Conservation (phyloP, 805 yeast species). For the Saccharomyces kudriavzevii region DNA sequence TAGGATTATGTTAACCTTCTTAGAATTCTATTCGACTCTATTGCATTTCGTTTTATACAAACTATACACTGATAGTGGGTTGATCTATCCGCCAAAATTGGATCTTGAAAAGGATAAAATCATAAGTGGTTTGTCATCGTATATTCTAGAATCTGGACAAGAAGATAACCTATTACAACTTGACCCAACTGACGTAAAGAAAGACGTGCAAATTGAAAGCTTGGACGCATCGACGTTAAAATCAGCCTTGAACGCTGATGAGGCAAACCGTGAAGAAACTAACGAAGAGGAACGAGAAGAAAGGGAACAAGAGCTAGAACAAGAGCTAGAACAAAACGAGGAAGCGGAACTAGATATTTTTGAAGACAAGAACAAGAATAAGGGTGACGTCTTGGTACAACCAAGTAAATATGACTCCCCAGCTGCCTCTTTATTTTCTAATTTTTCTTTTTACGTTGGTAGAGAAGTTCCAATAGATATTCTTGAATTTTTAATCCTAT, state of each 20-base stretch:
- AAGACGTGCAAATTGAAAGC: conserved; percentile 24
- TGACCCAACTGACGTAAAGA: conserved; percentile 5
- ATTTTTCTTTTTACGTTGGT: conserved; percentile 77
- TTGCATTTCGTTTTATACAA: conserved; percentile 80
- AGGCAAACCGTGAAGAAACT: conserved; percentile 27
- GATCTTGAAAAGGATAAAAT: conserved; percentile 67
- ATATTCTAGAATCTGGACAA: conserved; percentile 53
- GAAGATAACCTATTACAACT: conserved; percentile 28
- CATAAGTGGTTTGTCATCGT: conserved; percentile 83
- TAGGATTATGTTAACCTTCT: conserved; percentile 91
- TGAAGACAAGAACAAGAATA: conserved; percentile 49
- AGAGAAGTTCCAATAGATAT: conserved; percentile 93
- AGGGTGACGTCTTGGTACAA: conserved; percentile 65
- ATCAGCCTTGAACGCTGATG: conserved; percentile 42
- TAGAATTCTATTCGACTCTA: conserved; percentile 90
- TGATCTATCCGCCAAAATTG: conserved; percentile 86
- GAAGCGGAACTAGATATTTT: conserved; percentile 61
- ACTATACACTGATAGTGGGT: conserved; percentile 74
- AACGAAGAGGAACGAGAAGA: conserved; percentile 33
- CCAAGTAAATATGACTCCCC: conserved; percentile 55
- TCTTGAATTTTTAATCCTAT: conserved; percentile 75
- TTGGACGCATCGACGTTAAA: conserved; percentile 41
- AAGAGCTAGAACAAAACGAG: conserved; percentile 35
- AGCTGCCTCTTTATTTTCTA: conserved; percentile 57
- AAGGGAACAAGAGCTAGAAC: conserved; percentile 28